phyloP scores from a whole-genome alignment of 2,329 filamentous ascomycete genomes.

The Trichoderma sp. region DNA sequence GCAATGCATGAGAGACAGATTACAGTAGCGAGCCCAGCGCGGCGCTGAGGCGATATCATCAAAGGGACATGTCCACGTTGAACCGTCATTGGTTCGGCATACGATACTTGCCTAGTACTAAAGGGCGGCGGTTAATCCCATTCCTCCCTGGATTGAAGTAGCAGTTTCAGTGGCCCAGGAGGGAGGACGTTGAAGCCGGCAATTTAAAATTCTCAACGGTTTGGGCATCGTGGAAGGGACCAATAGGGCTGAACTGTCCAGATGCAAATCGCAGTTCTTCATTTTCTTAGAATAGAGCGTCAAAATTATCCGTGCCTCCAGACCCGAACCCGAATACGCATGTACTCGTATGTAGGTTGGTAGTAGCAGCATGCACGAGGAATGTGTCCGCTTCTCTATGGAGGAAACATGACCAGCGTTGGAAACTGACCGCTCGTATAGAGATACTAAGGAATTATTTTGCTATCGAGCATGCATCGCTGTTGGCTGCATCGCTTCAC shows the following conservation, averaged over 20 bases:
- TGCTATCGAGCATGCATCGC: neutral
- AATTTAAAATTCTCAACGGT: neutral
- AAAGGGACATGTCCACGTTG: neutral
- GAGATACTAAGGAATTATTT: neutral
- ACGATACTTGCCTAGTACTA: neutral
- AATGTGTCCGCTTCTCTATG: conserved; percentile 9
- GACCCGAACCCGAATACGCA: neutral
- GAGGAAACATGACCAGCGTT: neutral
- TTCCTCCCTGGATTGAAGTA: neutral
- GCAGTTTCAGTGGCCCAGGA: neutral
- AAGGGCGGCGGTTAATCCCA: neutral
- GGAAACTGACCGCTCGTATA: neutral
- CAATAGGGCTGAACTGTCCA: neutral
- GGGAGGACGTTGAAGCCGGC: neutral
- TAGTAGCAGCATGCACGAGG: neutral
- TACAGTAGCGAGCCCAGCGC: neutral
- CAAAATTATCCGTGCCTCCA: neutral
- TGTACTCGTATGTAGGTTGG: neutral
- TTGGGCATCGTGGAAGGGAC: neutral
- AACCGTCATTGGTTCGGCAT: neutral
- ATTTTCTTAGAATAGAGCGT: neutral
- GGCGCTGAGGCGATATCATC: neutral
- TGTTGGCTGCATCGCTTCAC: neutral
- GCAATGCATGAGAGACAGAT: neutral
- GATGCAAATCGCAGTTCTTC: neutral